Percentiles rank a stretch among this genome's conserved stretches.
phyloP scores from a whole-genome alignment of 768 basidiomycete species.

The Kwoniella bestiolae region DNA sequence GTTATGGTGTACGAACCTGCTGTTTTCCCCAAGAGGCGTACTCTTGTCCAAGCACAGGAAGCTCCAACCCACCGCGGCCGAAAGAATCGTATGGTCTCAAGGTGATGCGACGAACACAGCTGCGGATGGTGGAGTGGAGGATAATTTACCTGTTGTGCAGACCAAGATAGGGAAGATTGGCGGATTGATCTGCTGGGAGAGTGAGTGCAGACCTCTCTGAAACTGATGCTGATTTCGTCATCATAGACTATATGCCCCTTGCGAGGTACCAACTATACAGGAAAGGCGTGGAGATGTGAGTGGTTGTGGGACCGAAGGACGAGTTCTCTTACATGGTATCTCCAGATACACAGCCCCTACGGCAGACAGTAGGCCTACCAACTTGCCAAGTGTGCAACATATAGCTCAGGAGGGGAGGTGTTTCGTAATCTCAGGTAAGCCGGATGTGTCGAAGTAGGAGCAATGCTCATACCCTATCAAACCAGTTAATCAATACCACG shows the following conservation, averaged over 20 bases:
- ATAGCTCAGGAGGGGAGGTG: slow-evolving; percentile 43
- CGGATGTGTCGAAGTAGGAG: background rate
- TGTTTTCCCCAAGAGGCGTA: slow-evolving; percentile 27
- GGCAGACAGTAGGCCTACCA: slow-evolving; percentile 36
- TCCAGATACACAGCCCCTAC: slow-evolving; percentile 40
- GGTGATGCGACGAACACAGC: slow-evolving; percentile 27
- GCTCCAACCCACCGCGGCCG: slow-evolving; percentile 38
- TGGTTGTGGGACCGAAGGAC: background rate
- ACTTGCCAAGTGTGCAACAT: slow-evolving; percentile 38
- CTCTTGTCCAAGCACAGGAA: slow-evolving; percentile 41
- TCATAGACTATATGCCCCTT: slow-evolving; percentile 40
- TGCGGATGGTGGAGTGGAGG: background rate
- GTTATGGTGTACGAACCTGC: slow-evolving; percentile 37
- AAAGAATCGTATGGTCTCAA: slow-evolving; percentile 36
- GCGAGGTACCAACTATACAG: slow-evolving; percentile 38
- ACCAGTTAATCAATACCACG: slow-evolving; percentile 39
- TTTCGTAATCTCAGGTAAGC: slow-evolving; percentile 35
- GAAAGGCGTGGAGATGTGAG: slow-evolving; percentile 43
- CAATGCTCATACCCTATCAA: background rate
- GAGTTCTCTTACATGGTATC: background rate
- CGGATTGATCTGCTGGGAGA: slow-evolving; percentile 45
- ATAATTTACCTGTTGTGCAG: slow-evolving; percentile 39
- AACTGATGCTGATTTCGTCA: background rate
- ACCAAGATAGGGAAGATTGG: slow-evolving; percentile 38
- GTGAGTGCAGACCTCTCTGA: slow-evolving; percentile 25